Evolutionary conservation across 176 grass and related monocot genomes (phyloP).

Genomic region (Bonia amplexicaulis): DNA sequence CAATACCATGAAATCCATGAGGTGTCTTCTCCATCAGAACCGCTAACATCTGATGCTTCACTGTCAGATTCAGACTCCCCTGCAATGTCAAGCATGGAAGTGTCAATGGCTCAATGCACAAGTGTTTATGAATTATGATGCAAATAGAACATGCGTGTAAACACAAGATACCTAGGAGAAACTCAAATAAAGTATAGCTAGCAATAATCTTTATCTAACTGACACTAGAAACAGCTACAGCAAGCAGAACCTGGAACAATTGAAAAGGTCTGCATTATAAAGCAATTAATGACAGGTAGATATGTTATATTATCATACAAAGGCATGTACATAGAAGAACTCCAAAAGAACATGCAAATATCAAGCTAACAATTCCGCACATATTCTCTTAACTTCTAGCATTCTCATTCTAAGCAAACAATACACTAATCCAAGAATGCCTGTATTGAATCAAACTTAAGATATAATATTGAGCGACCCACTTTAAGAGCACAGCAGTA

Average conservation of each 20-base stretch:
- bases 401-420: conserved; percentile 6
- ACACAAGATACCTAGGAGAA: not conserved
- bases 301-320: not conserved
- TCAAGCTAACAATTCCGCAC: not conserved
- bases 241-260: not conserved
- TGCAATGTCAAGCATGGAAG: conserved; percentile 18
- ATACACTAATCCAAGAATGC: not conserved
- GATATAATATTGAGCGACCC: not conserved
- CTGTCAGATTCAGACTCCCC: conserved; percentile 79
- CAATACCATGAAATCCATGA: conserved; percentile 96
- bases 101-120: conserved; percentile 3
- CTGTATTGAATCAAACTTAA: conserved; percentile 1
- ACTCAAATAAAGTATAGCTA: not conserved
- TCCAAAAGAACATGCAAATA: not conserved
- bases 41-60: conserved; percentile 84
- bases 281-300: not conserved
- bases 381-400: not conserved
- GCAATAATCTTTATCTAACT: not conserved
- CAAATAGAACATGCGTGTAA: not conserved
- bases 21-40: conserved; percentile 75
- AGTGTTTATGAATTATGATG: not conserved
- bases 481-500: not conserved
- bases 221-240: not conserved
- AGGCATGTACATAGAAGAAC: not conserved
- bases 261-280: not conserved